These are phyloP conservation scores for Diaporthe vexans DNA, from an alignment of 2,329 filamentous ascomycete species.

Conservation along the genomic window DNA sequence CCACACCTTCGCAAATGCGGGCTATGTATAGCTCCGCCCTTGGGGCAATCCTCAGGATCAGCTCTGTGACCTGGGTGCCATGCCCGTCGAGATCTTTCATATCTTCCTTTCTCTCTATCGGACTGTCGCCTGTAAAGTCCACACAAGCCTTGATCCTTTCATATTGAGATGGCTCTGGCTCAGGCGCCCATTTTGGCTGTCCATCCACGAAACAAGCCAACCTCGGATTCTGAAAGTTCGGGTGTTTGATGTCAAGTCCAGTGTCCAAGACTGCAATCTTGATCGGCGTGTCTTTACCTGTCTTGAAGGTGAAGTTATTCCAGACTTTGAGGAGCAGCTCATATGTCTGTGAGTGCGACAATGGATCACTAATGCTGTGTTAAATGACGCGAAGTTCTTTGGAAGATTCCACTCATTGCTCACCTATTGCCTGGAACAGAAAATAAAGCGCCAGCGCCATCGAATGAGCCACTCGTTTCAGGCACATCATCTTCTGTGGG, in stretches of 20 bases:
- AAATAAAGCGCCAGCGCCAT: neutral
- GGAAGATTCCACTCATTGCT: too few relatives aligned
- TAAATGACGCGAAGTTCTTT: neutral
- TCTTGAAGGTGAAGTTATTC: constrained; percentile 14
- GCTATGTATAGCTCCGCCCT: constrained; percentile 11
- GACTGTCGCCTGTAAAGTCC: neutral
- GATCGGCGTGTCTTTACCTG: neutral
- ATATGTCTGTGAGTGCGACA: neutral
- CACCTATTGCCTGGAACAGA: neutral
- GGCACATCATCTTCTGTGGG: neutral
- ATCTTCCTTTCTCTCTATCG: neutral
- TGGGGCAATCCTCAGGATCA: constrained; percentile 1
- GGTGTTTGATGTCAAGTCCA: neutral
- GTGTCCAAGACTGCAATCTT: constrained; percentile 14
- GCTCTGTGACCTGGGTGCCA: neutral
- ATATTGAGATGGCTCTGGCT: neutral
- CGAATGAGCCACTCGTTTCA: constrained; percentile 2
- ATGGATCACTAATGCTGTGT: neutral
- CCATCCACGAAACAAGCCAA: neutral
- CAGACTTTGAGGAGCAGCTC: neutral
- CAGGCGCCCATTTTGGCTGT: neutral
- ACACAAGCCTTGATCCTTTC: neutral
- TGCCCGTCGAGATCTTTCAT: constrained; percentile 14
- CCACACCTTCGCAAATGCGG: neutral
- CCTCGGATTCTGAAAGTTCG: neutral